Conservation (phyloP, 2,329 filamentous ascomycete genomes). For the Neocucurbitaria cava region DNA sequence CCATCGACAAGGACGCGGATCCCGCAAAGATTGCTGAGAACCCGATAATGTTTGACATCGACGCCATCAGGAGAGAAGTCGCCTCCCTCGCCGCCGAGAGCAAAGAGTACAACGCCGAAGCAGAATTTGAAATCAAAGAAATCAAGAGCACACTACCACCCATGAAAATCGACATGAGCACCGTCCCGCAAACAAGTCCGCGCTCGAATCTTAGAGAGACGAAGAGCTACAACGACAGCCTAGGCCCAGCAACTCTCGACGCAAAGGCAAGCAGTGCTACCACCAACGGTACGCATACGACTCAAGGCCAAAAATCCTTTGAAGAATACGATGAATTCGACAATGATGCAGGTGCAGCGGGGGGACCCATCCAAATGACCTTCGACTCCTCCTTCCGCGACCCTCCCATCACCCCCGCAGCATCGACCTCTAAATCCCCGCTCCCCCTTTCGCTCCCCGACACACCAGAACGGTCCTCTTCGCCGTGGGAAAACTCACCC, state of each 20-base stretch:
- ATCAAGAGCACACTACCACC: slow-evolving; percentile 87
- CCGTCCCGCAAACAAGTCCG: slow-evolving; percentile 21
- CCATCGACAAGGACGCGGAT: slow-evolving; percentile 51
- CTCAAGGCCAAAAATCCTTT: slow-evolving; percentile 21
- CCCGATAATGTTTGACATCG: slow-evolving; percentile 87
- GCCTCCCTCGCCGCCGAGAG: slow-evolving; percentile 79
- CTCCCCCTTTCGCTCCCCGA: slow-evolving; percentile 14
- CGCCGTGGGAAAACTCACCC: slow-evolving; percentile 18
- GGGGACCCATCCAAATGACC: slow-evolving; percentile 50
- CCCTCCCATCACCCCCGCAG: slow-evolving; percentile 13
- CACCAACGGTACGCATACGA: slow-evolving; percentile 23
- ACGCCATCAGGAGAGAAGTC: slow-evolving; percentile 76
- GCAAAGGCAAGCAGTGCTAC: slow-evolving; percentile 20
- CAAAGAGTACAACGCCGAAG: slow-evolving; percentile 34
- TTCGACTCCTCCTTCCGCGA: slow-evolving; percentile 52
- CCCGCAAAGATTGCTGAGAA: slow-evolving; percentile 60
- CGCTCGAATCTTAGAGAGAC: slow-evolving; percentile 46
- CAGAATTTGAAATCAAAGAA: slow-evolving; percentile 71
- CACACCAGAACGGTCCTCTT: slow-evolving; percentile 10
- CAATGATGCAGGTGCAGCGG: slow-evolving; percentile 36
- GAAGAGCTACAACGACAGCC: slow-evolving; percentile 51
- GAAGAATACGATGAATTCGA: slow-evolving; percentile 48
- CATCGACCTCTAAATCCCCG: slow-evolving; percentile 17
- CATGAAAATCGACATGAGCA: slow-evolving; percentile 72
- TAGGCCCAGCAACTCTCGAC: slow-evolving; percentile 19